Conservation (phyloP, 2,329 filamentous ascomycete genomes). For the Venturia effusa region DNA sequence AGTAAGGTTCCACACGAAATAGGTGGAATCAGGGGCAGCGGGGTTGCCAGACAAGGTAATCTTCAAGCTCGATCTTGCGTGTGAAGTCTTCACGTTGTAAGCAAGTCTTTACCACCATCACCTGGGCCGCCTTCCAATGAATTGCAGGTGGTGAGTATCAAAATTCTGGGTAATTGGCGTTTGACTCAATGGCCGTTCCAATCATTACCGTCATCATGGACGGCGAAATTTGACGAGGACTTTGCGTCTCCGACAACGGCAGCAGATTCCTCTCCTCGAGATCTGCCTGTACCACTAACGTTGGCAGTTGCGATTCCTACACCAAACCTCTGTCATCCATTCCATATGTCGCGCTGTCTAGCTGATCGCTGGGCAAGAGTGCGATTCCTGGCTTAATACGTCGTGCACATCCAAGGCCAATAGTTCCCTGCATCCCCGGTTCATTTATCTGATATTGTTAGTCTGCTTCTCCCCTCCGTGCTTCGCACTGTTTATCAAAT, state of each 20-base stretch:
- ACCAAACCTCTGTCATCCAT: background rate
- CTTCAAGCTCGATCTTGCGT: background rate
- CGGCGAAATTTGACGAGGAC: background rate
- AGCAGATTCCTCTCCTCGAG: background rate
- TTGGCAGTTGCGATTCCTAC: background rate
- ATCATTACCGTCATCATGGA: background rate
- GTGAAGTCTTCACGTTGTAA: background rate
- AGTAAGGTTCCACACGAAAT: background rate
- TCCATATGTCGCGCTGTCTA: conserved; percentile 41
- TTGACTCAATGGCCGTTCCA: background rate
- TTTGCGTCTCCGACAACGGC: background rate
- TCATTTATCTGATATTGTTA: background rate
- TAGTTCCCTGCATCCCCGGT: no score
- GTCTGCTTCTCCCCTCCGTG: background rate
- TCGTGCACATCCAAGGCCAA: background rate
- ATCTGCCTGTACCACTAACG: background rate
- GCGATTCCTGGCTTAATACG: conserved; percentile 33
- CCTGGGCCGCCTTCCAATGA: background rate
- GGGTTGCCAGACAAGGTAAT: background rate
- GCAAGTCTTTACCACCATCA: no score
- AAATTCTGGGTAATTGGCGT: no score
- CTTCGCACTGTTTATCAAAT: background rate
- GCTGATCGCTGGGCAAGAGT: conserved; percentile 39
- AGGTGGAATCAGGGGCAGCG: background rate
- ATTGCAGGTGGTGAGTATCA: background rate